phyloP scores from a whole-genome alignment of 2,329 filamentous ascomycete species.

The Cryoendolithus antarcticus region DNA sequence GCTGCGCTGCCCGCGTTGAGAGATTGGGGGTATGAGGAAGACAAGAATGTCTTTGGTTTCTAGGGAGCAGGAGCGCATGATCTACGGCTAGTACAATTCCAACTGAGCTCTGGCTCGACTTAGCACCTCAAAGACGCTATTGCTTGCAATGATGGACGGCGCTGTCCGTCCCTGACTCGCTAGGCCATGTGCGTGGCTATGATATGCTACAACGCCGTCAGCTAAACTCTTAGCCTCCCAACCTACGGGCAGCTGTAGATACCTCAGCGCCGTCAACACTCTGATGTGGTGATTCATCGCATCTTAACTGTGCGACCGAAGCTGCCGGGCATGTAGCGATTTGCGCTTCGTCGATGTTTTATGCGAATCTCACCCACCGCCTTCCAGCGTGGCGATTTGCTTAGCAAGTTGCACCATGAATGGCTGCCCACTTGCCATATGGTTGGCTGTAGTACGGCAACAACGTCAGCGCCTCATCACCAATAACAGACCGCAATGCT shows the following conservation, averaged over 20 bases:
- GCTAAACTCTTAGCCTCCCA: too few relatives aligned
- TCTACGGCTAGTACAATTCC: too few relatives aligned
- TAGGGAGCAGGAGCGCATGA: too few relatives aligned
- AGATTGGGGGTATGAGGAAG: slow-evolving; percentile 34
- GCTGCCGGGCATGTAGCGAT: neutral
- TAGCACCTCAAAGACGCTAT: too few relatives aligned
- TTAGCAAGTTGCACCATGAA: slow-evolving; percentile 35
- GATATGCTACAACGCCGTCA: too few relatives aligned
- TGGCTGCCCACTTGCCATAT: slow-evolving; percentile 33
- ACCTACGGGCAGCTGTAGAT: too few relatives aligned
- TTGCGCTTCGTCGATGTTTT: neutral
- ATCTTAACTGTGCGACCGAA: neutral
- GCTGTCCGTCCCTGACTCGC: too few relatives aligned
- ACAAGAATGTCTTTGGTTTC: slow-evolving; percentile 34
- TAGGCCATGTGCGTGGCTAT: too few relatives aligned
- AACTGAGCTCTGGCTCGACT: too few relatives aligned
- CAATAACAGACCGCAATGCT: slow-evolving; percentile 1
- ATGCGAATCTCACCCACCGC: slow-evolving; percentile 11
- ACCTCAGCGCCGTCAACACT: too few relatives aligned
- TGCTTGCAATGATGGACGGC: too few relatives aligned
- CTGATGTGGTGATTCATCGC: neutral
- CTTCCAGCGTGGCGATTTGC: slow-evolving; percentile 29
- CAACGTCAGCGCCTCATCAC: too few relatives aligned
- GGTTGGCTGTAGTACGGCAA: slow-evolving; percentile 16
- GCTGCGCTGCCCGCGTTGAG: slow-evolving; percentile 37